Base-by-base conservation (phyloP, 2,329 filamentous ascomycete species). In the Aspergillus sergii region DNA sequence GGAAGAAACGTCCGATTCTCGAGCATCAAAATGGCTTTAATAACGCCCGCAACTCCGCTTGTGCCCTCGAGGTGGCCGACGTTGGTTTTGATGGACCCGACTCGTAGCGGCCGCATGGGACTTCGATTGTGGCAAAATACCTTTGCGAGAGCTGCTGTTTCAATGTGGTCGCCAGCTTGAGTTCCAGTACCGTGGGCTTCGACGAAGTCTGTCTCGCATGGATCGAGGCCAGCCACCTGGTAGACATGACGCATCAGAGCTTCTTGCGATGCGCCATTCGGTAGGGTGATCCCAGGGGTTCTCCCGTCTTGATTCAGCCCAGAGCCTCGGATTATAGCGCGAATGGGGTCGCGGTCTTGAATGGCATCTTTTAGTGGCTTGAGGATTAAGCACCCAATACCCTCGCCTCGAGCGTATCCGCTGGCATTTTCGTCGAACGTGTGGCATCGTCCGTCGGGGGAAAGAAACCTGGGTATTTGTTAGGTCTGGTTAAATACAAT, bases 321-420 rank as follows among this genome's bases (percentile, higher is more conserved):
- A 14, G 75, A 78, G 0, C 70, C 75, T 28, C 76, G 70, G 34
- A 84, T 82, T 4, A 84, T 69, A 1, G 78, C 79, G 5, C 79
- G 74, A 32, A 84, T 80, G 0, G 72, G 72, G 64, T 84, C 78
- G 3, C 75, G 73, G 34, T 81, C 79, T 23, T 70, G 68, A 10
- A 84, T 53, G 1, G 82, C 82, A 51, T 79, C 72, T 9, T 71
- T 64, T 0, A 84, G 61, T 0, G 72, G 75, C 64, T 84, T 84
- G 11, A 85, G 58, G 0, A 82, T 60, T 8, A 84, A 39, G 28
- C 73, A 69, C 2, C 71, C 79, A 14, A 79, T 71, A 8, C 78
- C 83, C 67, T 85, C 83, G 3, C 81, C 82, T 14, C 82, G 75
- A 0, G 73, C 78, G 62, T 84, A 85, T 1, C 83, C 83, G 58